phyloP scores from a whole-genome alignment of 305 asterid species.

The Fraxinus albicans region DNA sequence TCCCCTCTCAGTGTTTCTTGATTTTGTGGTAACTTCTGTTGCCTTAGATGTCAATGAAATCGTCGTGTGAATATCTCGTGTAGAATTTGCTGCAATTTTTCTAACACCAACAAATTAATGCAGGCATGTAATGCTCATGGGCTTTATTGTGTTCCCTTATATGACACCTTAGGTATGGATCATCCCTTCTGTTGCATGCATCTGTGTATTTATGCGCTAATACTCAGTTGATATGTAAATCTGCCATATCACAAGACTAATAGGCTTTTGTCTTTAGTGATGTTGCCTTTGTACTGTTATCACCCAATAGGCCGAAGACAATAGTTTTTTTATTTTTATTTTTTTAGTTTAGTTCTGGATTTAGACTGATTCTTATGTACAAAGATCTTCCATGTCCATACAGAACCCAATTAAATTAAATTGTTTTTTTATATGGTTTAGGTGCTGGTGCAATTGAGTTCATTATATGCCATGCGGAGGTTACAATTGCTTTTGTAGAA shows the following conservation, averaged over 20 bases:
- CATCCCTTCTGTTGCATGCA: constrained; percentile 6
- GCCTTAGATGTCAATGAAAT: constrained; percentile 12
- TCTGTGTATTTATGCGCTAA: constrained; percentile 4
- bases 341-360: background rate
- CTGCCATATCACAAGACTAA: constrained; percentile 17
- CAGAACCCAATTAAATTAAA: constrained; percentile 11
- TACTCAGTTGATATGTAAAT: background rate
- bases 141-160: constrained; percentile 85
- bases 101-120: constrained; percentile 34
- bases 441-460: constrained; percentile 96
- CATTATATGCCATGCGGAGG: constrained; percentile 92
- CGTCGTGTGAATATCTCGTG: constrained; percentile 6
- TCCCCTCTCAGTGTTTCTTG: background rate
- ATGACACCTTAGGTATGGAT: constrained; percentile 87
- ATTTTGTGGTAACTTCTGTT: constrained; percentile 11
- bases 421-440: constrained; percentile 35
- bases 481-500: constrained; percentile 80
- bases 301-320: background rate
- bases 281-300: constrained; percentile 5
- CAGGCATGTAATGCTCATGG: constrained; percentile 99
- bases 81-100: constrained; percentile 15
- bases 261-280: constrained; percentile 16
- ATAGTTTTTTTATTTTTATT: background rate
- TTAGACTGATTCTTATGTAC: background rate
- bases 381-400: background rate